phyloP scores from a whole-genome alignment of 371 early-diverging fungal genomes.

The Syncephalastrum sp. region DNA sequence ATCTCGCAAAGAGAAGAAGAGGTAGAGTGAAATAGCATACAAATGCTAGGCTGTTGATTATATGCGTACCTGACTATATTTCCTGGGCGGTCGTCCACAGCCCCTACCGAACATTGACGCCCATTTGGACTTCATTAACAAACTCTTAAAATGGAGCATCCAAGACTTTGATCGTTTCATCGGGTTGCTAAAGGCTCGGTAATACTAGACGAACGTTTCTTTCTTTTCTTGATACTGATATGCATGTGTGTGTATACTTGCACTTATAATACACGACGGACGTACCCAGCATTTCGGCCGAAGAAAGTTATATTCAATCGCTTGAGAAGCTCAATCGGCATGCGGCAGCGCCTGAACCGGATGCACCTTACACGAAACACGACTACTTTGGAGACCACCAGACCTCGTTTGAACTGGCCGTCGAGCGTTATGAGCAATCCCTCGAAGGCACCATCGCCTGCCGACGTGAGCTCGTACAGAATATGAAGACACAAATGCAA shows the following conservation, averaged over 20 bases:
- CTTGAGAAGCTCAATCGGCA: constrained; percentile 7
- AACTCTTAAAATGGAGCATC: constrained; percentile 16
- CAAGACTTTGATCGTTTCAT: constrained; percentile 18
- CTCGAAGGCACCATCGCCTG: constrained; percentile 6
- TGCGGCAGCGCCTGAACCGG: constrained; percentile 8
- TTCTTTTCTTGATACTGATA: too few species aligned
- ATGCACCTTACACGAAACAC: constrained; percentile 7
- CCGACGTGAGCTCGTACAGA: constrained; percentile 11
- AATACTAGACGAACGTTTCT: not conserved
- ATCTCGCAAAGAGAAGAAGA: too few species aligned
- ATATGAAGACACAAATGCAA: constrained; percentile 12
- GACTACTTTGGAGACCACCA: constrained; percentile 4
- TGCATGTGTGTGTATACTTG: too few species aligned
- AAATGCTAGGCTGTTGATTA: too few species aligned
- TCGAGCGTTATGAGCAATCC: constrained; percentile 6
- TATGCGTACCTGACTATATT: not conserved
- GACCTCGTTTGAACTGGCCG: constrained; percentile 9
- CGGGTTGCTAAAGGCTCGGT: constrained; percentile 13
- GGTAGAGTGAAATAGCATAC: too few species aligned
- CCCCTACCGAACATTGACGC: constrained; percentile 15
- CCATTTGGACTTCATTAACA: constrained; percentile 16
- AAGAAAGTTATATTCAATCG: constrained; percentile 13
- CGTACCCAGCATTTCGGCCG: constrained; percentile 11
- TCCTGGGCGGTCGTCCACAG: constrained; percentile 3
- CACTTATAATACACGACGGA: too few species aligned